Percentiles rank a stretch among this genome's conserved stretches.
Conservation (phyloP, 495 filamentous ascomycete genomes). For the Lasiosphaeria ovina region DNA sequence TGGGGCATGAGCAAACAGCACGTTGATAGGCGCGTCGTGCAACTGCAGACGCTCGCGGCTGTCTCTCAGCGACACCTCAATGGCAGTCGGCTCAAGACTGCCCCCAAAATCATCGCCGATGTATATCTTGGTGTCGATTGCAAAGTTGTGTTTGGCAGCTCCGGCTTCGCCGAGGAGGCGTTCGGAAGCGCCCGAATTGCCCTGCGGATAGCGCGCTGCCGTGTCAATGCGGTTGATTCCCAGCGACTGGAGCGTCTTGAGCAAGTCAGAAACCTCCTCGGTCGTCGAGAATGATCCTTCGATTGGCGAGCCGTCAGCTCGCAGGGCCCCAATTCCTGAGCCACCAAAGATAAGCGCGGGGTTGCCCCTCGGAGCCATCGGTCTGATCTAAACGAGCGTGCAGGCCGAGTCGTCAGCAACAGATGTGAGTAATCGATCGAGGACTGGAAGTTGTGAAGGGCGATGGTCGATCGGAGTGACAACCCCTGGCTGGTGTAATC, state of each 20-base stretch:
- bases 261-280: conserved; percentile 27
- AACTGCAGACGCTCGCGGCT: conserved; percentile 25
- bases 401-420: too few species aligned
- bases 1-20: conserved; percentile 35
- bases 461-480: too few species aligned
- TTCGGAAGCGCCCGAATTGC: conserved; percentile 42
- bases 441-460: too few species aligned
- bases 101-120: not conserved
- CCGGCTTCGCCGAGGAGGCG: conserved; percentile 40
- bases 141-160: not conserved
- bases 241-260: conserved; percentile 26
- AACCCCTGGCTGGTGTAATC: too few species aligned
- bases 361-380: too few species aligned
- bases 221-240: conserved; percentile 42
- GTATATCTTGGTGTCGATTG: conserved; percentile 4
- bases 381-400: too few species aligned
- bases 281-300: not conserved
- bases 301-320: too few species aligned
- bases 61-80: not conserved
- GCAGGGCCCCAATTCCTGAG: too few species aligned
- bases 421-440: too few species aligned
- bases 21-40: conserved; percentile 16
- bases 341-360: conserved; percentile 1
- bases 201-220: conserved; percentile 45
- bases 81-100: not conserved